Conservation (phyloP, 1,284 basidiomycete species). For the Melampsora abietis-canadensis region DNA sequence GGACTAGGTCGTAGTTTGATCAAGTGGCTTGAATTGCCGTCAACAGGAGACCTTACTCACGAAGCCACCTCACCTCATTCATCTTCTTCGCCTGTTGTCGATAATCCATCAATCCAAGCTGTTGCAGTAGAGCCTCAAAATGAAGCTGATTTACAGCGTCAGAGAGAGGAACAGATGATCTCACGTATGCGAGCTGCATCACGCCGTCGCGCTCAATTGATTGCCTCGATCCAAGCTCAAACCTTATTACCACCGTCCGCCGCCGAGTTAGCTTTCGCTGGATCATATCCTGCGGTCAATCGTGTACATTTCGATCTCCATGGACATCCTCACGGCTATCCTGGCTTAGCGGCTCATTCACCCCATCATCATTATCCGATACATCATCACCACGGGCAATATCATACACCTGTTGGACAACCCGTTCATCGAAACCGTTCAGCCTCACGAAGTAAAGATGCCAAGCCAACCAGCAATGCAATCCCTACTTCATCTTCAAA, state of each 20-base stretch:
- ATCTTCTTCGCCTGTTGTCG: not conserved
- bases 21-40: slow-evolving; percentile 20
- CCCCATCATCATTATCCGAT: not conserved
- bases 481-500: slow-evolving; percentile 1
- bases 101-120: slow-evolving; percentile 1
- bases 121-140: not conserved
- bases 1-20: slow-evolving; percentile 33
- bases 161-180: not conserved
- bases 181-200: not conserved
- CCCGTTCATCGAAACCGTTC: not conserved
- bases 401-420: not conserved
- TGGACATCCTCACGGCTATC: not conserved
- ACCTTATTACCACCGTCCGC: not conserved
- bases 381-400: not conserved
- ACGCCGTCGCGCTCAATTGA: not conserved
- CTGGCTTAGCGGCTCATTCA: not conserved
- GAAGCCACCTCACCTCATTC: not conserved
- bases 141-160: not conserved
- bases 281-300: not conserved
- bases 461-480: not conserved
- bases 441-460: not conserved
- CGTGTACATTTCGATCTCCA: not conserved
- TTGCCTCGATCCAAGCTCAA: not conserved
- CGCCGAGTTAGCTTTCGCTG: not conserved
- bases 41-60: not conserved